These are phyloP conservation scores for Cercophora sp. DNA, from an alignment of 495 filamentous ascomycete genomes.

Conservation along the genomic window DNA sequence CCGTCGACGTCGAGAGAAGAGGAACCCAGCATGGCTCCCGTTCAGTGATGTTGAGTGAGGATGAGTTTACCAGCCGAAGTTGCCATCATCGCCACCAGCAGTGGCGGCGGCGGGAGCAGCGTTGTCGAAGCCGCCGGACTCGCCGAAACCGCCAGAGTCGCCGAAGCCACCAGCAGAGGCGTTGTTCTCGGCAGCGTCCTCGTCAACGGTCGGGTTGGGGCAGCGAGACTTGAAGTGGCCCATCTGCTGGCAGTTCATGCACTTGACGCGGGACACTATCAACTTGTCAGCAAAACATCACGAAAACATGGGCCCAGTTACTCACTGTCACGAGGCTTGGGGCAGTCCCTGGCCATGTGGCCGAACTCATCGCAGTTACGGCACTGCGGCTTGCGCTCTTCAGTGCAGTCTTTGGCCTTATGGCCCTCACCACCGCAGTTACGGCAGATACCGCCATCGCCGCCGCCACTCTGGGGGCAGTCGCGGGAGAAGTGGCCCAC, in stretches of 20 bases:
- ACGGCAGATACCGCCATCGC: slow-evolving; percentile 54
- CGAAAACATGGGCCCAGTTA: not conserved
- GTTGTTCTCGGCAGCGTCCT: slow-evolving; percentile 23
- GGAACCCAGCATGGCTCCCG: too few species aligned
- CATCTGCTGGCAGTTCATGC: slow-evolving; percentile 70
- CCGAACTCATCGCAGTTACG: slow-evolving; percentile 73
- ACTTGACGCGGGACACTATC: slow-evolving; percentile 61
- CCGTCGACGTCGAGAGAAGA: too few species aligned
- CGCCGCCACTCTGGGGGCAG: slow-evolving; percentile 58
- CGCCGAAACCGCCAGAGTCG: slow-evolving; percentile 1
- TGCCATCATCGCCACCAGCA: slow-evolving; percentile 6
- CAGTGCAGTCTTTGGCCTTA: slow-evolving; percentile 37
- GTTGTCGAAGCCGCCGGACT: slow-evolving; percentile 4
- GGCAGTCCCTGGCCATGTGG: slow-evolving; percentile 69
- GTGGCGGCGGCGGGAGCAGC: not conserved
- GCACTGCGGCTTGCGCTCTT: slow-evolving; percentile 70
- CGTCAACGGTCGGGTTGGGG: slow-evolving; percentile 41
- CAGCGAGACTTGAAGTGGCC: slow-evolving; percentile 67
- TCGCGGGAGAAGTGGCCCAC: slow-evolving; percentile 82
- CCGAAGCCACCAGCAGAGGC: slow-evolving; percentile 4
- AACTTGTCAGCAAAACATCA: slow-evolving; percentile 24
- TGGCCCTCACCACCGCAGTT: slow-evolving; percentile 70
- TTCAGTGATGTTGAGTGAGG: too few species aligned
- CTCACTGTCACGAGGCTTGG: slow-evolving; percentile 69
- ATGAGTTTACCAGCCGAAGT: too few species aligned